A percentile compares a stretch with the other conserved stretches of the same genome.
Conservation (phyloP, 2,329 filamentous ascomycete species). For the Cercospora sesami region DNA sequence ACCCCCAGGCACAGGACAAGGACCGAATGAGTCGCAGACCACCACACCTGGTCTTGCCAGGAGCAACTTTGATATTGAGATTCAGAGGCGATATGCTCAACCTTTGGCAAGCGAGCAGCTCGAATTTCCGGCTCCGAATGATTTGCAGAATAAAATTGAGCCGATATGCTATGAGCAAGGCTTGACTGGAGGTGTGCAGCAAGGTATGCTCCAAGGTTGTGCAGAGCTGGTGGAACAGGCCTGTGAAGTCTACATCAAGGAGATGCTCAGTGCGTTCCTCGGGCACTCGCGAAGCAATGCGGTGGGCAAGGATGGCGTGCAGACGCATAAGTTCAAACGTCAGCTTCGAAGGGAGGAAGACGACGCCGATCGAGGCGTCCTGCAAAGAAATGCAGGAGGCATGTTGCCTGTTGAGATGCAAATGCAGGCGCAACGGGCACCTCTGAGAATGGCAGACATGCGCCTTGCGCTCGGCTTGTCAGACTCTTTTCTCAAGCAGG, state of each 20-base stretch:
- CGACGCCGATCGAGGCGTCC: conserved; percentile 68
- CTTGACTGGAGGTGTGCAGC: conserved; percentile 47
- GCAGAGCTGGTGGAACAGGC: conserved; percentile 63
- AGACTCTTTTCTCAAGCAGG: conserved; percentile 72
- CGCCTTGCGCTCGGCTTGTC: conserved; percentile 73
- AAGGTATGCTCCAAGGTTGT: conserved; percentile 46
- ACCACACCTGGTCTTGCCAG: conserved; percentile 29
- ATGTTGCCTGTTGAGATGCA: conserved; percentile 79
- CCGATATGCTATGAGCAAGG: conserved; percentile 68
- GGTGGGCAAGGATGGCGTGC: conserved; percentile 54
- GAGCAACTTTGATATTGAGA: conserved; percentile 64
- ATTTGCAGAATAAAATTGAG: conserved; percentile 60
- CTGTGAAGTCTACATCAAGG: conserved; percentile 64
- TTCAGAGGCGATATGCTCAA: conserved; percentile 63
- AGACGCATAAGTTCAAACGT: conserved; percentile 74
- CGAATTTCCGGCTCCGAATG: conserved; percentile 61
- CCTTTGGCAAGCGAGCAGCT: conserved; percentile 61
- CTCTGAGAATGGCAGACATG: conserved; percentile 76
- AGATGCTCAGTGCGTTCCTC: conserved; percentile 57
- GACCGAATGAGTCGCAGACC: conserved; percentile 27
- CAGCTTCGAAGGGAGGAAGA: conserved; percentile 77
- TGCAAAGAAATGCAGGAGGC: conserved; percentile 72
- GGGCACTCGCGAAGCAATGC: conserved; percentile 57
- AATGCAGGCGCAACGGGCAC: conserved; percentile 68
- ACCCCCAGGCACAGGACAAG: conserved; percentile 20